Conservation (phyloP, 495 filamentous ascomycete species). For the Bombardia bombarda region DNA sequence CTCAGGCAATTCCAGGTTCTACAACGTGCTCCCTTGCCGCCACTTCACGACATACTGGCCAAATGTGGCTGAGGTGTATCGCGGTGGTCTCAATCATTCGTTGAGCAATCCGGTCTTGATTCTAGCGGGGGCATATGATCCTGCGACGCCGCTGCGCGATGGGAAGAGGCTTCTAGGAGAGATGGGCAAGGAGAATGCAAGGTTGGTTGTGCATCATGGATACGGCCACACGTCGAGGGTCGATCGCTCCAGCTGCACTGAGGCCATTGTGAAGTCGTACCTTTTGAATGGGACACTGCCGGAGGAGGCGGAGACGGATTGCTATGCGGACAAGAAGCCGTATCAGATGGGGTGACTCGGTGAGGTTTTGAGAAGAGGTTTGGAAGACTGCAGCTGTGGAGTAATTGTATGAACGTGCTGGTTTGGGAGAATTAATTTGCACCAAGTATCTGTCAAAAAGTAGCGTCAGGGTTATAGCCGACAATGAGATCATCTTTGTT, state of each 20-base stretch:
- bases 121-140: conserved; percentile 40
- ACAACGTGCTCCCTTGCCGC: conserved; percentile 32
- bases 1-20: conserved; percentile 35
- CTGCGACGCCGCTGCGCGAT: conserved; percentile 39
- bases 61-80: conserved; percentile 33
- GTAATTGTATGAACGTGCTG: too few relatives aligned
- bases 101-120: conserved; percentile 34
- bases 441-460: too few relatives aligned
- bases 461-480: too few relatives aligned
- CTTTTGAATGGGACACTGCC: conserved; percentile 33
- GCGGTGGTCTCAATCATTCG: conserved; percentile 32
- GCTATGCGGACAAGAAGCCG: conserved; percentile 37
- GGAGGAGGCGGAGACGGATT: conserved; percentile 27
- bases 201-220: conserved; percentile 37
- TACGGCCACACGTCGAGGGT: conserved; percentile 37
- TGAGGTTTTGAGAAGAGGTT: too few relatives aligned
- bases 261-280: conserved; percentile 25
- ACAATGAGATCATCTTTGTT: too few relatives aligned
- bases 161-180: conserved; percentile 30
- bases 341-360: too few relatives aligned
- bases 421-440: too few relatives aligned
- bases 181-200: conserved; percentile 33
- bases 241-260: conserved; percentile 34
- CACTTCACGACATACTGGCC: conserved; percentile 37
- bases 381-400: too few relatives aligned